Percentiles rank a stretch among this genome's conserved stretches.
These are phyloP conservation scores for California macrophylla DNA, from an alignment of 441 rosid genomes.

Conservation along the genomic window DNA sequence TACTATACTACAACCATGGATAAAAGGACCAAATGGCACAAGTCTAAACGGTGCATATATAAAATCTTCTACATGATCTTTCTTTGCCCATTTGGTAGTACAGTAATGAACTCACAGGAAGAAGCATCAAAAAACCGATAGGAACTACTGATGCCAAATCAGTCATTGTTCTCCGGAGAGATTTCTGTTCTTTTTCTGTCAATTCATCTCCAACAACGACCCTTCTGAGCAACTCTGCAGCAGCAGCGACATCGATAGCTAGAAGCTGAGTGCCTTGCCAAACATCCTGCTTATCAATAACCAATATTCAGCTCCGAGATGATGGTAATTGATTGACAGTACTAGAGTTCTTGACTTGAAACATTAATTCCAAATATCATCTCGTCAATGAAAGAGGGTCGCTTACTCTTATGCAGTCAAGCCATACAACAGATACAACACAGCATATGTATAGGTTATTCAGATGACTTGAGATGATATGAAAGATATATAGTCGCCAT, in stretches of 20 bases:
- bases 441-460: background rate
- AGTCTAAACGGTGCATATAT: background rate
- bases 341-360: conserved; percentile 11
- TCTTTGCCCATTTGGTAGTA: background rate
- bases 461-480: background rate
- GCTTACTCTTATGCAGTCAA: background rate
- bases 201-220: conserved; percentile 74
- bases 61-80: background rate
- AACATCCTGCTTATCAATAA: conserved; percentile 58
- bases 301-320: conserved; percentile 2
- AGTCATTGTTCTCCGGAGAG: conserved; percentile 70
- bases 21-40: background rate
- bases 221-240: conserved; percentile 67
- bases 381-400: background rate
- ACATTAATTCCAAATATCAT: background rate
- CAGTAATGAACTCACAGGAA: conserved; percentile 61
- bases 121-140: conserved; percentile 89
- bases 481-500: background rate
- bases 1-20: too few relatives aligned
- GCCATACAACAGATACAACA: background rate
- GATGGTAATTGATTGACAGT: background rate
- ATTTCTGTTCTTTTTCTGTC: conserved; percentile 78
- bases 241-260: conserved; percentile 81
- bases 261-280: conserved; percentile 98
- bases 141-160: conserved; percentile 94